A percentile compares a stretch with the other conserved stretches of the same genome.
Conservation (phyloP, 192 early-diverging fungal genomes). For the Podila epigama region DNA sequence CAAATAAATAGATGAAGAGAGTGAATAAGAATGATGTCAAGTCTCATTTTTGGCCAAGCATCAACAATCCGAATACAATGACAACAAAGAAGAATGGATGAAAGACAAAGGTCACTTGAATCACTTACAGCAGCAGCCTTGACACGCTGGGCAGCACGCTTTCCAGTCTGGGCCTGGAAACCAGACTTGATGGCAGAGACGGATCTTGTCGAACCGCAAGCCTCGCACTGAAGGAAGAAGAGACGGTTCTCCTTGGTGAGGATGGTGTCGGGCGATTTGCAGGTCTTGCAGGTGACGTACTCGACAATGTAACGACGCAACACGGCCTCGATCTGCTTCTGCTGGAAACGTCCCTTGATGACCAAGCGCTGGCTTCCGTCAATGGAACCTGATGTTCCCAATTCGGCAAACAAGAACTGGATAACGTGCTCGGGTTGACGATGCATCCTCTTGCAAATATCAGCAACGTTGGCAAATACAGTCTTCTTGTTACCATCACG, state of each 20-base stretch:
- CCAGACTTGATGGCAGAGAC: constrained; percentile 98
- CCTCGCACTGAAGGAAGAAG: constrained; percentile 96
- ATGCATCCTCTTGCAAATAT: constrained; percentile 94
- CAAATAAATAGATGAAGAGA: no score
- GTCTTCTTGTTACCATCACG: constrained; percentile 97
- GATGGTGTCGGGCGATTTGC: constrained; percentile 93
- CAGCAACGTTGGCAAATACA: constrained; percentile 94
- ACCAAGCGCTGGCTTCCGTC: constrained; percentile 90
- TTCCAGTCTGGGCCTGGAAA: constrained; percentile 86
- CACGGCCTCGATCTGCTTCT: constrained; percentile 98
- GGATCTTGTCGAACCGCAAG: constrained; percentile 92
- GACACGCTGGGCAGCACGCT: constrained; percentile 58
- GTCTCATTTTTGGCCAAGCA: neutral
- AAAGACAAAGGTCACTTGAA: no score
- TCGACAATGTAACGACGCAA: constrained; percentile 97
- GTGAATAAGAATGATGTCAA: neutral
- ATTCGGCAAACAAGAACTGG: constrained; percentile 97
- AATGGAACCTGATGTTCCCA: constrained; percentile 97
- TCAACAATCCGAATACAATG: neutral
- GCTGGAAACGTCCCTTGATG: constrained; percentile 98
- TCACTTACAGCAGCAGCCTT: constrained; percentile 41
- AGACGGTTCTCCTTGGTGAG: constrained; percentile 96
- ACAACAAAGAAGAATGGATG: neutral
- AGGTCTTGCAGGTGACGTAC: constrained; percentile 99
- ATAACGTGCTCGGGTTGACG: constrained; percentile 96